Evolutionary conservation across 1,139 yeast genomes (phyloP), one percentile per base, ranked within the genome.

Genomic region (Yamadazyma dushanensis): DNA sequence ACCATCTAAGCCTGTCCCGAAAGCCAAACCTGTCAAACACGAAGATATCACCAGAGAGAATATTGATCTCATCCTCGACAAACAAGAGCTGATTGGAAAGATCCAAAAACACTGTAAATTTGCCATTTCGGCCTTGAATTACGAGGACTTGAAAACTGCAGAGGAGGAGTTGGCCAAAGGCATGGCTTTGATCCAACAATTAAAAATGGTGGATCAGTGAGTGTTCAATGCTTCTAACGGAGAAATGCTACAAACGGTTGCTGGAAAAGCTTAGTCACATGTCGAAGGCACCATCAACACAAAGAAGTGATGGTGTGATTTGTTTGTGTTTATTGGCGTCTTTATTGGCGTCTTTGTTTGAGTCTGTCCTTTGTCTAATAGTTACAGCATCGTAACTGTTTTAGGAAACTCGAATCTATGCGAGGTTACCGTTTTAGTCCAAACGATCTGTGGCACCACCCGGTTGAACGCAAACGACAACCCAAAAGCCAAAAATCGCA

Each of bases 111-210:
- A 80, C 47, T 92, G 97, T 34, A 86, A 83, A 57, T 92, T 82
- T 58, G 97, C 97, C 3, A 83, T 90, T 8, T 86, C 96, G 33
- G 98, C 98, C 0, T 72, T 92, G 49, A 90, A 89, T 56, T 92
- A 89, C 57, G 97, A 92, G 46, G 98, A 92, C 51, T 66, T 80
- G 30, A 69, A 59, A 4, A 92, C 97, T 0, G 97, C 97, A 0
- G 78, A 83, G 33, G 63, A 62, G n/a, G 95, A 92, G 58, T 67
- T 92, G 28, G 61, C 65, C 26, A 56, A 67, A 18, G 96, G 96
- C 0, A 62, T 90, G 36, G 73, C 65, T 29, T 37, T 55, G 29
- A 33, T 56, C 11, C 13, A 9, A 5, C 27, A 25, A 18, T 11
- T 25, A 5, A 13, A n/a, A 15, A 18, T 15, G 5, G 16, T 7